Conservation (phyloP, 176 grass and related monocot species). For the Triticum monococcum region DNA sequence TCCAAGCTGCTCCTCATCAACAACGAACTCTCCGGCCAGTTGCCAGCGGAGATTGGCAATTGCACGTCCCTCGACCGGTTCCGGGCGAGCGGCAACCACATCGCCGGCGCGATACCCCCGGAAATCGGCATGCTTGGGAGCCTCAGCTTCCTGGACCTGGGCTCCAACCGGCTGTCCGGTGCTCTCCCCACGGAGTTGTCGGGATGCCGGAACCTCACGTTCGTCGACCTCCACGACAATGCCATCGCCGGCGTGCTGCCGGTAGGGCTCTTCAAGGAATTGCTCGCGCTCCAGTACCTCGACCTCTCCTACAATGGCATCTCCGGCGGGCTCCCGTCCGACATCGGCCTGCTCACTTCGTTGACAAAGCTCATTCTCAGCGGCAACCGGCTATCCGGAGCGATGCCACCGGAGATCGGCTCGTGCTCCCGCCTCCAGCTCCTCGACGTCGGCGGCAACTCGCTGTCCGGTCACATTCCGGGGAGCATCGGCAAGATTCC, state of each 20-base stretch:
- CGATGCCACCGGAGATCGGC: constrained; percentile 60
- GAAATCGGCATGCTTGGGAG: constrained; percentile 49
- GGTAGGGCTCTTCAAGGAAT: constrained; percentile 35
- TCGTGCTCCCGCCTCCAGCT: constrained; percentile 83
- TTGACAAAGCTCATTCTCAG: constrained; percentile 73
- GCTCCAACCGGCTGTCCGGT: constrained; percentile 59
- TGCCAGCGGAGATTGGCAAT: constrained; percentile 53
- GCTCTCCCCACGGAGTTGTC: constrained; percentile 46
- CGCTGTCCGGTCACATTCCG: constrained; percentile 50
- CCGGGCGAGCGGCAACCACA: constrained; percentile 53
- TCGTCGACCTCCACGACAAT: constrained; percentile 83
- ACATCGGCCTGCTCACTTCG: constrained; percentile 55
- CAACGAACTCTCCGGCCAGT: constrained; percentile 50
- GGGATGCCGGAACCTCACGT: constrained; percentile 63
- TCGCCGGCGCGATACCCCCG: constrained; percentile 44
- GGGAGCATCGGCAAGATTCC: constrained; percentile 67
- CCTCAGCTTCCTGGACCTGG: constrained; percentile 80
- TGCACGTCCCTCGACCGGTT: constrained; percentile 65
- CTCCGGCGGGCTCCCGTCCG: constrained; percentile 39
- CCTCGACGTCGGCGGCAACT: constrained; percentile 70
- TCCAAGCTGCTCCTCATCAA: constrained; percentile 64
- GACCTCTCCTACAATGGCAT: constrained; percentile 77
- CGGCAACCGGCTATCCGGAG: constrained; percentile 53
- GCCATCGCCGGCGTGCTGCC: constrained; percentile 54
- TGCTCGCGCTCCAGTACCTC: constrained; percentile 69